Evolutionary conservation across 2,329 filamentous ascomycete genomes (phyloP), one percentile per base, ranked within the genome.

Genomic region (Metarhizium robertsii): DNA sequence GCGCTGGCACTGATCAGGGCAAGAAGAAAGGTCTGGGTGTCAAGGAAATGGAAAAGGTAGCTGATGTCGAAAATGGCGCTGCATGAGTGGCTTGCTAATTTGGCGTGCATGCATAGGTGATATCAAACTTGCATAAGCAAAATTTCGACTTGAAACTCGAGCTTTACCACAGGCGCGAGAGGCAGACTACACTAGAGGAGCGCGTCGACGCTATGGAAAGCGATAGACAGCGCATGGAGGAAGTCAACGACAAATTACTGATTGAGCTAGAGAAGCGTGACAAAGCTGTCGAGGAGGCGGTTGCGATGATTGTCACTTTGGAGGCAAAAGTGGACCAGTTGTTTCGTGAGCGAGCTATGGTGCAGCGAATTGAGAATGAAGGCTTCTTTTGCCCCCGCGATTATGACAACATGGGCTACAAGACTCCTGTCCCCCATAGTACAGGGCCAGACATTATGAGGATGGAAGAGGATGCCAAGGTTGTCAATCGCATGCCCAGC

Each of bases 71-170:
- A 40, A 30, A 11, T 13, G 11, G 16, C 14, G 47, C 6, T 29
- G 16, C 16, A 43, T 11, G 20, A 10, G 5, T 29, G 20, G 6
- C n/a, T 43, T 34, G 25, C 52, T 53, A 34, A 25, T 34, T 18
- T 25, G n/a, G 4, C 2, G n/a, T 25, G 25, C 25, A 46, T 50
- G 47, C 2, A 36, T 42, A 87, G 78, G 81, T 84, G 54, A 71
- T 89, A 53, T 87, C 86, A 4, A 84, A 76, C 1, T 70, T 90
- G 25, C 83, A 86, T 67, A 90, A 90, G 65, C 82, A 88, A 69
- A 90, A 90, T 63, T 90, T 90, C 61, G 86, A 88, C 61, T 75
- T 90, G 46, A 90, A 90, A 67, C 74, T 90, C 36, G 86, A 90
- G 65, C 69, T 90, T 1, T 88, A 80, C 61, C 85, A 90, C 64